phyloP scores from a whole-genome alignment of 1,139 yeast genomes.

The Arxiozyma slooffiae region DNA sequence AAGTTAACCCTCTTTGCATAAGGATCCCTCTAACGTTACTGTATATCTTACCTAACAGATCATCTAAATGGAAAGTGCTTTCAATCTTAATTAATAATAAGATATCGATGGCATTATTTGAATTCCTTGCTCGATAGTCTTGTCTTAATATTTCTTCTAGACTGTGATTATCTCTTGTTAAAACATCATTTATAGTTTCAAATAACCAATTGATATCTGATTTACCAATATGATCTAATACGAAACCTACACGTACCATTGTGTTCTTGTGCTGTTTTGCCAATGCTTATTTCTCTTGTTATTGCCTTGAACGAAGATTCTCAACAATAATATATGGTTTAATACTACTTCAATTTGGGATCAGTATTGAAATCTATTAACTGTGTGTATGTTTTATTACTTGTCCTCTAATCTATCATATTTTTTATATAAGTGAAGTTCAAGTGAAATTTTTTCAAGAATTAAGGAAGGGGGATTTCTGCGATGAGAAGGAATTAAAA shows the following conservation, averaged over 20 bases:
- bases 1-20: conserved; percentile 10
- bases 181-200: neutral
- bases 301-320: neutral
- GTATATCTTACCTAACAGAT: conserved; percentile 23
- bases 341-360: no score
- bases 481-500: neutral
- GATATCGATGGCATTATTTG: conserved; percentile 14
- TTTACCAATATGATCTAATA: conserved; percentile 29
- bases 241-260: conserved; percentile 28
- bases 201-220: conserved; percentile 11
- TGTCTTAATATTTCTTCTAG: neutral
- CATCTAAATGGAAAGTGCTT: conserved; percentile 21
- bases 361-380: neutral
- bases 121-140: neutral
- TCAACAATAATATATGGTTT: no score
- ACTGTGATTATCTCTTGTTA: conserved; percentile 1
- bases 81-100: conserved; percentile 16
- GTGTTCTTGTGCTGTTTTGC: neutral
- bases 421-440: neutral
- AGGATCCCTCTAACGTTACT: conserved; percentile 21
- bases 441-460: neutral
- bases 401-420: neutral
- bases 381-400: neutral
- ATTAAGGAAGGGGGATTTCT: neutral
- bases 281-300: neutral